phyloP scores from a whole-genome alignment of 2,329 filamentous ascomycete genomes.

The Cladosporium colombiae region DNA sequence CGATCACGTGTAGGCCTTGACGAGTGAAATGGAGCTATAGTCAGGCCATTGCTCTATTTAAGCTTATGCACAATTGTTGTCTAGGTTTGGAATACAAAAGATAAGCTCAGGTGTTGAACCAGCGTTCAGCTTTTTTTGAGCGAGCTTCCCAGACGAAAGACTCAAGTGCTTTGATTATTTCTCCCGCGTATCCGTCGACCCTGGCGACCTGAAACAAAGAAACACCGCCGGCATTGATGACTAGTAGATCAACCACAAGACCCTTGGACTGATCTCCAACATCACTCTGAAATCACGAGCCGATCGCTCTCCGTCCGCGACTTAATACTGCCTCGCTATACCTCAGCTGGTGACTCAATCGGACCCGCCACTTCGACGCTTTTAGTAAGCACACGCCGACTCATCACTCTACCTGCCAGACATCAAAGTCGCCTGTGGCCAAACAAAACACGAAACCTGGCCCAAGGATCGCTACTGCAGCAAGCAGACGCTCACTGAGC shows the following conservation, averaged over 20 bases:
- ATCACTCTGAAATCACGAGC: background rate
- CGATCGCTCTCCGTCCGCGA: background rate
- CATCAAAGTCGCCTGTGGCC: background rate
- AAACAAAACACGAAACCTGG: background rate
- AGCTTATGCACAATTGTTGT: background rate
- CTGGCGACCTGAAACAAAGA: conserved; percentile 1
- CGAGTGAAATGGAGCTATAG: background rate
- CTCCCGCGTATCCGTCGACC: background rate
- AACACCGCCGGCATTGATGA: conserved; percentile 3
- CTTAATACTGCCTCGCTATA: background rate
- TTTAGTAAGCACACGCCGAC: background rate
- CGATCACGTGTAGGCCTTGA: background rate
- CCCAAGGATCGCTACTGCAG: background rate
- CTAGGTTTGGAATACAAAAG: background rate
- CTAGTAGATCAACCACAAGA: background rate
- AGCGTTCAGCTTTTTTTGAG: background rate
- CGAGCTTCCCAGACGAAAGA: background rate
- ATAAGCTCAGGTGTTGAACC: background rate
- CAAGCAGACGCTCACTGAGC: background rate
- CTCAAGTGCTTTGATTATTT: background rate
- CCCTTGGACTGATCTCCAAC: background rate
- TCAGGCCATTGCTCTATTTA: background rate
- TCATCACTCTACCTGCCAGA: background rate
- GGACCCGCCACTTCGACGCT: background rate
- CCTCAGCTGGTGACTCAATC: background rate